Evolutionary conservation across 2,329 filamentous ascomycete genomes (phyloP), one percentile per base, ranked within the genome.

Genomic region (Triangularia verruculosa): DNA sequence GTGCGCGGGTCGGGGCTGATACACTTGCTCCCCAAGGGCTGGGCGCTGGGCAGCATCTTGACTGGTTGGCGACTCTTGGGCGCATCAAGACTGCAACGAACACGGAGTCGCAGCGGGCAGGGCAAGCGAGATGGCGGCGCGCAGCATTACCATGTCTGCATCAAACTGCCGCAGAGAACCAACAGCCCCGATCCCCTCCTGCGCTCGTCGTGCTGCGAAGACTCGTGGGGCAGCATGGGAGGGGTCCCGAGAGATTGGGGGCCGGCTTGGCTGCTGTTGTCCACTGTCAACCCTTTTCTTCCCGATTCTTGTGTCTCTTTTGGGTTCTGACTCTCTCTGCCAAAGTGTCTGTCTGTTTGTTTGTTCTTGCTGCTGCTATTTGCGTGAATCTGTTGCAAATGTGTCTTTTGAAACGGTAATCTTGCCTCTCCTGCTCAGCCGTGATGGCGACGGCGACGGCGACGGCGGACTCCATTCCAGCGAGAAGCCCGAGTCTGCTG

Each of bases 61-160:
- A 28, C 25, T 28, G 51, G 51, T 27, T 28, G 20, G 22, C 2
- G 25, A 12, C 13, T 54, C 22, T 27, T 54, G 51, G 25, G 22
- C 13, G 51, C 51, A 54, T 28, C 51, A 24, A 24, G 22, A 20
- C 51, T 54, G 51, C 22, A 54, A 54, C 51, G 51, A 25, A 25
- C 24, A 54, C 51, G 13, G 51, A 54, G 51, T 54, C 51, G 24
- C 25, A 54, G 51, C 7, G 51, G 51, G 51, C 51, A 28, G 51
- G 51, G 51, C 25, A 54, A 54, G 22, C 51, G 51, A 54, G 51
- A 54, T 54, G 51, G 51, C 51, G 51, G 51, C 51, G 22, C 51
- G 39, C 39, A 27, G 25, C 25, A 25, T 54, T 54, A 13, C 27
- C 27, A n/a, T 15, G 12, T 39, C 39, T 47, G 1, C 4, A 47